Evolutionary conservation across 306 rosid species (phyloP).

Genomic region (Fagus crenata): DNA sequence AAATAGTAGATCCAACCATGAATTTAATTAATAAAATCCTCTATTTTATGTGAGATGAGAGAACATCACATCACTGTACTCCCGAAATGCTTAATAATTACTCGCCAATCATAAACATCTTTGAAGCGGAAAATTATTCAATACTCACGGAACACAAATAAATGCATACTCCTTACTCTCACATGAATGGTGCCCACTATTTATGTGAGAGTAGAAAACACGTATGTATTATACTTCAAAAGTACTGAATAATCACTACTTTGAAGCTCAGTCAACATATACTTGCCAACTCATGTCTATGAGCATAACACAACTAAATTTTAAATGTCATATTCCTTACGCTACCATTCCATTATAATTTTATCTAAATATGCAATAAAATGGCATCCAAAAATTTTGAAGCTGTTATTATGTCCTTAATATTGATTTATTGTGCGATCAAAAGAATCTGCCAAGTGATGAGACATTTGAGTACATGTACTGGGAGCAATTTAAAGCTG

Average conservation of each 20-base stretch:
- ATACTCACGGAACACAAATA: no score
- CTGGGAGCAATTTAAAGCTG: constrained; percentile 41
- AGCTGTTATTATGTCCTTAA: neutral
- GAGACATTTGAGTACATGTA: constrained; percentile 39
- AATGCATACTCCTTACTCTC: no score
- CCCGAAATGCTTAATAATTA: no score
- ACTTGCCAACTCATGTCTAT: neutral
- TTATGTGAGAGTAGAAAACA: no score
- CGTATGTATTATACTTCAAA: neutral
- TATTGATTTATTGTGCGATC: constrained; percentile 8
- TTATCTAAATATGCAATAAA: neutral
- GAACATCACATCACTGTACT: no score
- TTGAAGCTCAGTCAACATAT: neutral
- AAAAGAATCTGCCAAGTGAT: constrained; percentile 43
- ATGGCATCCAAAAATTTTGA: neutral
- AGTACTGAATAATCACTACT: no score
- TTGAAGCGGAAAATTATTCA: no score
- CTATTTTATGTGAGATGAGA: no score
- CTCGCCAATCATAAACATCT: no score
- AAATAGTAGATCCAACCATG: no score
- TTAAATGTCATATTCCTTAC: constrained; percentile 7
- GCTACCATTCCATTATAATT: neutral
- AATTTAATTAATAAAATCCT: no score
- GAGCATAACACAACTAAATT: constrained; percentile 13
- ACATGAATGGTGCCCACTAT: no score